Evolutionary conservation across 139 green algal genomes (phyloP), one percentile per base, ranked within the genome.

Genomic region (Helicosporidium sp.): DNA sequence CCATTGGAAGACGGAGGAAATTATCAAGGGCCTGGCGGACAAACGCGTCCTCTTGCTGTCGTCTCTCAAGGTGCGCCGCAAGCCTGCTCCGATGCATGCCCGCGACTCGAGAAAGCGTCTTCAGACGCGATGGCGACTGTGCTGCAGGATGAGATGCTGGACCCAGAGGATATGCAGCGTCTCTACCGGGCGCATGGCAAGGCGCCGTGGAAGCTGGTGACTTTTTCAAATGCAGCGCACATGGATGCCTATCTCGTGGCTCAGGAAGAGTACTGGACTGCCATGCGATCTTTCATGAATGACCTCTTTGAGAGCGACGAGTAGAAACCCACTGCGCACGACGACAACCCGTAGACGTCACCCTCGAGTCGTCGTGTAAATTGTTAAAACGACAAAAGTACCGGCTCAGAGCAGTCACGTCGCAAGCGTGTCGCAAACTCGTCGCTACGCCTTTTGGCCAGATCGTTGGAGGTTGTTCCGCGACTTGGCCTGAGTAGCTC

Each of bases 141-240:
- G 1, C 24, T 46, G 42, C 70, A 82, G 65, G 79, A 91, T 49
- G 77, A 91, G 58, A 82, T 92, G 67, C 60, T 92, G 52, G 75
- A 77, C 1, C 52, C 69, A 0, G 22, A 35, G 2, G 71, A 92
- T 41, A 87, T 91, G 80, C 46, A 51, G 26, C n/a, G 46, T 44
- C 64, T 93, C 48, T 62, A 77, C 34, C 24, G 35, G 5, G 27
- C 33, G 23, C 48, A 70, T 37, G 27, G 26, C 20, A 28, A n/a
- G 39, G 8, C 6, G 22, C 62, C 35, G 17, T 69, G 58, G 58
- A 20, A 44, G n/a, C 58, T 75, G 41, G 56, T 63, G 18, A 40
- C 71, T 25, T 75, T 88, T 36, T 49, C 65, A 0, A 20, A 62
- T 0, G 70, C 69, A 1, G 43, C 49, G 17, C 78, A 88, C 62